Evolutionary conservation across 345 rosid species (phyloP), one percentile per base, ranked within the genome.

Genomic region (Murraya paniculata): DNA sequence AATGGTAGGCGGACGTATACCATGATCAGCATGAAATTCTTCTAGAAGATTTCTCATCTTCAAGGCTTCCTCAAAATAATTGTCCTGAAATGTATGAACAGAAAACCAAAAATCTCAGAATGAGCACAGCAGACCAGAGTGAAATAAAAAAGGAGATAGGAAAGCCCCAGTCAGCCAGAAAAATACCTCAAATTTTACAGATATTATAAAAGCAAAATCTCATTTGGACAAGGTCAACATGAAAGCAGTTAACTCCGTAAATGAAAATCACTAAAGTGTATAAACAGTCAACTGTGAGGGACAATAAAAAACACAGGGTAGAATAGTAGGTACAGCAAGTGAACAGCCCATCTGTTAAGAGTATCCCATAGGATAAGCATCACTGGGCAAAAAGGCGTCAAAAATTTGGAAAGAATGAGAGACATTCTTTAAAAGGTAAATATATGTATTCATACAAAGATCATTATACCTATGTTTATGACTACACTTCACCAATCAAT

Each of bases 11-110:
- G 94, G 86, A 74, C 84, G 97, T 82, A 91, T 88, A 50, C 99
- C 99, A 80, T 95, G 98, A 84, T 92, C 90, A 76, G 81, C 36
- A 66, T 89, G 88, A 61, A 95, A 95, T 83, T 95, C 99, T 83
- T 94, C 98, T 72, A 95, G 90, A 75, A 95, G 97, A 88, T 95
- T 95, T 84, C 99, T 89, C 97, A 95, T 89, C 87, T 95, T 95
- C 86, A 95, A 83, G 72, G 99, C 99, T 86, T 95, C 99, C 84
- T 95, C 99, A 83, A 95, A 95, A 83, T 95, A 95, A 83, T 95
- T 95, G 85, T 95, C 99, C 99, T 95, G 65, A 57, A 77, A 41
- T 74, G 7, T 76, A 57, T 24, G 30, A 55, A 36, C 27, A 56
- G 60, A 74, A 76, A 22, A 53, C 55, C 24, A 41, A 61, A 30